Percentiles rank a stretch among this genome's conserved stretches.
These are phyloP conservation scores for Lactarius psammicola DNA, from an alignment of 768 basidiomycete genomes.

Conservation along the genomic window DNA sequence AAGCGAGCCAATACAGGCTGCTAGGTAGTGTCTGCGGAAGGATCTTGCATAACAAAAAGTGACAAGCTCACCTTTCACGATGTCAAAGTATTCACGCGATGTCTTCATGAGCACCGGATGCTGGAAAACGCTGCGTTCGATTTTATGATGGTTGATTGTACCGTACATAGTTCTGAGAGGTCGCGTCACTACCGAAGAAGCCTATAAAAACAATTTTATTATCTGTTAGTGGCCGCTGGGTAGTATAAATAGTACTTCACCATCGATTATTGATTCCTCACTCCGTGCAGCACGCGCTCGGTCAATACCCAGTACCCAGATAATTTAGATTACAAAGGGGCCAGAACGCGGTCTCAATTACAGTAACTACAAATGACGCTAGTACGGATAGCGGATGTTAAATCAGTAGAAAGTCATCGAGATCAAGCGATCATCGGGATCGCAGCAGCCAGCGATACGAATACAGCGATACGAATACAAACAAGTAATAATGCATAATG, in stretches of 20 bases:
- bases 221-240: background rate
- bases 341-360: background rate
- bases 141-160: no score
- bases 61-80: slow-evolving; percentile 93
- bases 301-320: no score
- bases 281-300: no score
- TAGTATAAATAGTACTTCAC: no score
- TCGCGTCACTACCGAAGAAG: background rate
- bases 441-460: background rate
- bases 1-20: slow-evolving; percentile 91
- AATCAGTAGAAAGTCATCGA: background rate
- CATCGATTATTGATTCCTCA: no score
- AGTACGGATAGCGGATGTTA: no score
- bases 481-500: background rate
- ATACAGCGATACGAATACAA: background rate
- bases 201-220: background rate
- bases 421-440: background rate
- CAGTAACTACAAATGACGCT: background rate
- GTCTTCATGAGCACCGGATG: slow-evolving; percentile 89
- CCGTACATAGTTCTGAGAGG: no score
- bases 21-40: slow-evolving; percentile 43
- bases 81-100: slow-evolving; percentile 85
- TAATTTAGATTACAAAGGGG: no score
- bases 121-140: slow-evolving; percentile 83
- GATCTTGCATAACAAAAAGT: background rate